Base-by-base conservation (phyloP, 805 yeast species). In the Vanderwaltozyma polyspora region DNA sequence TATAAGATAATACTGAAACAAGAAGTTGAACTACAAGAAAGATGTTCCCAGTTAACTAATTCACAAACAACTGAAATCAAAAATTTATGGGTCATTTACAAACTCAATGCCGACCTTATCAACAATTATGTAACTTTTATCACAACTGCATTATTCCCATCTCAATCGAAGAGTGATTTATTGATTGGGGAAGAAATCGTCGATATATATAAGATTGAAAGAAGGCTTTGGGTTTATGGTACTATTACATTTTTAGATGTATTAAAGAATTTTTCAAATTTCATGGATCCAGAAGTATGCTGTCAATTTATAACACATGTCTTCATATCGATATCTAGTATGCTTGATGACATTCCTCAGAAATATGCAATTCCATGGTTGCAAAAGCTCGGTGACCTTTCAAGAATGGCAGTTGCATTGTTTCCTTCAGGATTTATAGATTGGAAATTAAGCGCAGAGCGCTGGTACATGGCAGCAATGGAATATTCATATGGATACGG, bases 191-290 rank as follows among this genome's bases (percentile, higher is more conserved):
- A 74, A 49, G 83, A 80, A 44, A 73, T 82, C 31, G 82, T 82
- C 6, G 79, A 78, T 42, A 71, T 79, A 27, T 81, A 82, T 53
- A 74, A 85, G 53, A 79, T 82, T 28, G 82, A 83, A 24, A 66
- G 89, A 46, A 63, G 91, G 45, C 66, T 82, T 64, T 82, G 91
- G 91, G 87, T 82, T 7, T 81, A 81, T 53, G 93, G 93, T 18
- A 75, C 83, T 11, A 87, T 81, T 12, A 83, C 87, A 14, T 79
- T 81, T 45, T 57, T 80, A 32, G 91, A 80, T 52, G 85, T 80
- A 6, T 59, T 80, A 48, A 80, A 80, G 51, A 80, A 79, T 52
- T 79, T 80, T 31, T 76, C 79, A 14, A 73, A 79, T 16, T 79
- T 78, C 48, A 73, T 74, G 48, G 87, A 80, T 43, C 87, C 81